Percentiles rank a stretch among this genome's conserved stretches.
phyloP scores from a whole-genome alignment of 2,329 filamentous ascomycete species.

The Aspergillus sp. region DNA sequence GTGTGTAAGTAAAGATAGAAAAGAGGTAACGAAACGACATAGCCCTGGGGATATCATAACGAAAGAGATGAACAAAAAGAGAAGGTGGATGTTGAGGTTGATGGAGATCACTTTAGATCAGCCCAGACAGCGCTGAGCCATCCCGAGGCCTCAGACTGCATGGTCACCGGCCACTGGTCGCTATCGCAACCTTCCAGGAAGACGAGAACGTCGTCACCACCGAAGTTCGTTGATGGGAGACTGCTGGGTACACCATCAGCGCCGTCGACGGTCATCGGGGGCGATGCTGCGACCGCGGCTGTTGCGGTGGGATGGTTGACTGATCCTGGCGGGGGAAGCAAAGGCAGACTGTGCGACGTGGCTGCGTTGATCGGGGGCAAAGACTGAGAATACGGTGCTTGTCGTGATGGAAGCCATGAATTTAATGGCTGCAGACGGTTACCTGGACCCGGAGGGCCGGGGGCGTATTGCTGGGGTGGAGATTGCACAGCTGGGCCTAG shows the following conservation, averaged over 20 bases:
- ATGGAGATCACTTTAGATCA: constrained; percentile 19
- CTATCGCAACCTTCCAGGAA: constrained; percentile 32
- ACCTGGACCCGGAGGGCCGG: constrained; percentile 13
- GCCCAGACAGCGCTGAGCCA: constrained; percentile 33
- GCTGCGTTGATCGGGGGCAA: constrained; percentile 32
- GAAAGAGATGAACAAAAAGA: not conserved
- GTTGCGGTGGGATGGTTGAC: constrained; percentile 16
- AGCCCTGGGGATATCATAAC: not conserved
- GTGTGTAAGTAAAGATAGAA: too few species aligned
- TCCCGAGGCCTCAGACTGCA: constrained; percentile 26
- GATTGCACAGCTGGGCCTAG: constrained; percentile 16
- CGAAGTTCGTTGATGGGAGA: constrained; percentile 27
- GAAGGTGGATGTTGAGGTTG: not conserved
- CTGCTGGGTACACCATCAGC: constrained; percentile 15
- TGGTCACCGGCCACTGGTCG: constrained; percentile 20
- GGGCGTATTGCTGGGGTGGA: constrained; percentile 21
- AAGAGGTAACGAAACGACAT: too few species aligned
- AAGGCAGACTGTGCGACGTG: constrained; percentile 24
- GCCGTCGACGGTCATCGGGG: constrained; percentile 25
- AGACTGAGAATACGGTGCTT: constrained; percentile 31
- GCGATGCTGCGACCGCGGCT: constrained; percentile 14
- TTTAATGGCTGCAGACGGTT: constrained; percentile 36
- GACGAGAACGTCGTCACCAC: constrained; percentile 32
- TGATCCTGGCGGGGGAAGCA: constrained; percentile 31
- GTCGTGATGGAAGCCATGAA: constrained; percentile 29